Percentiles rank a stretch among this genome's conserved stretches.
phyloP scores from a whole-genome alignment of 2,329 filamentous ascomycete species.

The Claviceps monticola region DNA sequence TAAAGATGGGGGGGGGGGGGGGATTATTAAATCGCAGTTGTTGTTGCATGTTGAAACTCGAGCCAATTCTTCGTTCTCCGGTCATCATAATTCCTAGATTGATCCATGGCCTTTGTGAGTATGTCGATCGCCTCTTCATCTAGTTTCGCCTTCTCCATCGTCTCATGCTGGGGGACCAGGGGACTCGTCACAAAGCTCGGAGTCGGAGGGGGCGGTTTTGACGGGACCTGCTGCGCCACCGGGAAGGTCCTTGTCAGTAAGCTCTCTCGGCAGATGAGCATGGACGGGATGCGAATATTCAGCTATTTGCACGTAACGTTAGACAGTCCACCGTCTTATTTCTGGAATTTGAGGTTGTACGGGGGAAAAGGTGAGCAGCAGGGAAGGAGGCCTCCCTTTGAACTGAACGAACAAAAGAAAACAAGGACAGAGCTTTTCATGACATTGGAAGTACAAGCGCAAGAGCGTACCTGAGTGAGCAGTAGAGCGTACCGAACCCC shows the following conservation, averaged over 20 bases:
- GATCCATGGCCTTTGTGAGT: conserved; percentile 25
- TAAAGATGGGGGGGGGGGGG: neutral
- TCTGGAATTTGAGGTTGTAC: neutral
- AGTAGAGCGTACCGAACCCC: conserved; percentile 46
- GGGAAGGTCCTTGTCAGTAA: conserved; percentile 32
- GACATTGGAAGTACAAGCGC: neutral
- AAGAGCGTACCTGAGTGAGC: conserved; percentile 33
- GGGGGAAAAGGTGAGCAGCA: neutral
- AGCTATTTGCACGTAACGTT: conserved; percentile 23
- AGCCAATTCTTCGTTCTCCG: conserved; percentile 26
- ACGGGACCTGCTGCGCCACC: conserved; percentile 27
- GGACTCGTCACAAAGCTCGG: conserved; percentile 23
- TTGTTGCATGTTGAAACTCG: conserved; percentile 12
- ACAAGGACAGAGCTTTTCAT: neutral
- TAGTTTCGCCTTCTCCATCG: conserved; percentile 30
- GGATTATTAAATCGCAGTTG: conserved; percentile 5
- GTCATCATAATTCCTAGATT: conserved; percentile 22
- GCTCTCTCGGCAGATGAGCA: conserved; percentile 43
- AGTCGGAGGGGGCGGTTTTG: conserved; percentile 20
- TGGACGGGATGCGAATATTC: conserved; percentile 44
- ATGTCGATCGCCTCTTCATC: conserved; percentile 30
- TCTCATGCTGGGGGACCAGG: conserved; percentile 34
- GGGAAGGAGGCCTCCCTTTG: no score
- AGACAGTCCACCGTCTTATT: neutral
- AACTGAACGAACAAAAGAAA: neutral